Evolutionary conservation across 1,284 basidiomycete species (phyloP).

Genomic region (Ceratobasidium sp.): DNA sequence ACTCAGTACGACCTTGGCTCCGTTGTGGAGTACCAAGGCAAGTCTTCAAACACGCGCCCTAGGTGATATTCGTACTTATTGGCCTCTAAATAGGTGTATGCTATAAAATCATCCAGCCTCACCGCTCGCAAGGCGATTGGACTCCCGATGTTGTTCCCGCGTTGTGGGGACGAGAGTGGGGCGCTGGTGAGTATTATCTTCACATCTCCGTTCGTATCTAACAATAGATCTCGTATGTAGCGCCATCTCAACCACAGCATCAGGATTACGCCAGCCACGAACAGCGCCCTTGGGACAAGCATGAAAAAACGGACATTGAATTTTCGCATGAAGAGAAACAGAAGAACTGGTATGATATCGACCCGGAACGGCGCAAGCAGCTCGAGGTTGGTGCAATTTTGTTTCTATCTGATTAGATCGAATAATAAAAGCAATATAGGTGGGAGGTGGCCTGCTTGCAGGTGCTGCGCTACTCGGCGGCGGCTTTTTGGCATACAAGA

Average conservation of each 20-base stretch:
- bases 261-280: slow-evolving; percentile 55
- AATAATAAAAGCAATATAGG: slow-evolving; percentile 57
- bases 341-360: slow-evolving; percentile 70
- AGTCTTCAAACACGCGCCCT: slow-evolving; percentile 8
- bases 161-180: slow-evolving; percentile 64
- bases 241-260: slow-evolving; percentile 49
- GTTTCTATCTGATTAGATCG: slow-evolving; percentile 19
- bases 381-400: slow-evolving; percentile 63
- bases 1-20: slow-evolving; percentile 69
- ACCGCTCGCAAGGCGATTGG: slow-evolving; percentile 71
- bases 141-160: slow-evolving; percentile 71
- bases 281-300: slow-evolving; percentile 55
- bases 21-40: slow-evolving; percentile 72
- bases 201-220: neutral
- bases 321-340: slow-evolving; percentile 64
- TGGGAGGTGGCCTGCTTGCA: slow-evolving; percentile 73
- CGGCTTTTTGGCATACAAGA: slow-evolving; percentile 67
- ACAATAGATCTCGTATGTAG: neutral
- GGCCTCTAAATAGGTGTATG: slow-evolving; percentile 61
- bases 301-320: slow-evolving; percentile 58
- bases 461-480: slow-evolving; percentile 67
- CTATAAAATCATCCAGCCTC: slow-evolving; percentile 79
- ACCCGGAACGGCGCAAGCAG: slow-evolving; percentile 69
- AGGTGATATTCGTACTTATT: slow-evolving; percentile 9
- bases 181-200: neutral